Evolutionary conservation across 192 early-diverging fungal genomes (phyloP), one percentile per base, ranked within the genome.

Genomic region (Dissophora ornata): DNA sequence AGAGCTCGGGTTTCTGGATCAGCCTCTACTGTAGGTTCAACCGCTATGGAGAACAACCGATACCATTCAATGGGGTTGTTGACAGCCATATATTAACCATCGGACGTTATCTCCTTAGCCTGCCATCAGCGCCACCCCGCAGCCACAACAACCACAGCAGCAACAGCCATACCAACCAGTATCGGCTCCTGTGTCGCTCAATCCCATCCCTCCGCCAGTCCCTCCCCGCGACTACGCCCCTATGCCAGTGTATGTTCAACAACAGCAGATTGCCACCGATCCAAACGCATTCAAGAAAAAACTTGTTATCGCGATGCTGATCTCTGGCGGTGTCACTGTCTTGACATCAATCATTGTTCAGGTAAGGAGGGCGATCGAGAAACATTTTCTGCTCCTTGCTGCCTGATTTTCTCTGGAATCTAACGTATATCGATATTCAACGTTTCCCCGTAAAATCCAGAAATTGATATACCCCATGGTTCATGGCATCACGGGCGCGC

Each of bases 381-480:
- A n/a, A n/a, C n/a, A n/a, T n/a, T n/a, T n/a, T n/a, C n/a, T 33
- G 42, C 7, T 19, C 21, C 7, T 4, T 16, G n/a, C n/a, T n/a
- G n/a, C n/a, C n/a, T n/a, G n/a, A n/a, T n/a, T n/a, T n/a, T n/a
- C n/a, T n/a, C n/a, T n/a, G n/a, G n/a, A n/a, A n/a, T n/a, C n/a
- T n/a, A n/a, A n/a, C n/a, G n/a, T n/a, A n/a, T n/a, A n/a, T n/a
- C n/a, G n/a, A n/a, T n/a, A n/a, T n/a, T n/a, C n/a, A n/a, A n/a
- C n/a, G 19, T 9, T 24, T 53, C 24, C 10, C 21, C 34, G n/a
- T n/a, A n/a, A n/a, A 18, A 6, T 56, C 42, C 44, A 77, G 73
- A 77, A 67, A 67, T 21, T 67, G 22, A 49, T 77, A 36, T 77
- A 77, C 47, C 73, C 73, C 18, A 67, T 77, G 64, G 52, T 77